Percentiles rank a stretch among this genome's conserved stretches.
Evolutionary conservation across 306 rosid species (phyloP).

Genomic region (Elaeagnus macrophylla): DNA sequence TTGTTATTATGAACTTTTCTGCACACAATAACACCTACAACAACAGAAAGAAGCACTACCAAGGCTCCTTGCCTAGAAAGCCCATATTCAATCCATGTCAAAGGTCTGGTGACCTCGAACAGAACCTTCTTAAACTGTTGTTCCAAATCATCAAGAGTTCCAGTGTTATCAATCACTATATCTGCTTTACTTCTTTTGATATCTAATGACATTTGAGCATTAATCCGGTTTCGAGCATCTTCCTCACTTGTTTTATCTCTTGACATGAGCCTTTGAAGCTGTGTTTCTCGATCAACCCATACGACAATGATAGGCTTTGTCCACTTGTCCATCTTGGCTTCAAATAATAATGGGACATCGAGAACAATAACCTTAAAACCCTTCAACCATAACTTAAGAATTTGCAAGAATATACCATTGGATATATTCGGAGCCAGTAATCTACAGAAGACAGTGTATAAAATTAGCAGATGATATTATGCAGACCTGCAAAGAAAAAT

Average conservation of each 20-base stretch:
- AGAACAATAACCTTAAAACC: constrained; percentile 75
- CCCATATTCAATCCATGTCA: constrained; percentile 68
- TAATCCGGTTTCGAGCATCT: constrained; percentile 53
- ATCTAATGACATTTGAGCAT: constrained; percentile 75
- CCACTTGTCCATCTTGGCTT: constrained; percentile 73
- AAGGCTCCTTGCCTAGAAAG: constrained; percentile 60
- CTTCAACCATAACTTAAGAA: constrained; percentile 65
- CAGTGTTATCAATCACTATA: constrained; percentile 61
- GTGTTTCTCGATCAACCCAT: constrained; percentile 82
- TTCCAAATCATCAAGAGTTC: constrained; percentile 58
- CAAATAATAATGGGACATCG: constrained; percentile 71
- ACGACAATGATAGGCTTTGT: constrained; percentile 80
- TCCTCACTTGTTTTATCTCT: constrained; percentile 53
- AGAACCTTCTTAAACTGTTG: constrained; percentile 48
- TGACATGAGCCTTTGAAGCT: constrained; percentile 49
- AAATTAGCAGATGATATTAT: constrained; percentile 12
- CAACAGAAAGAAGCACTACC: constrained; percentile 29
- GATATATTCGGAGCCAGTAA: constrained; percentile 74
- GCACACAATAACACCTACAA: constrained; percentile 38
- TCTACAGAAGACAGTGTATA: constrained; percentile 31
- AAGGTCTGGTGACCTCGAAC: constrained; percentile 47
- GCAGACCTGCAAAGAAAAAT: constrained; percentile 3
- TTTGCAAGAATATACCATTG: constrained; percentile 65
- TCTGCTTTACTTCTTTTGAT: constrained; percentile 54
- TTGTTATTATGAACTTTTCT: constrained; percentile 18